phyloP scores from a whole-genome alignment of 176 grass and related monocot genomes.

The Phoenix dactylifera region DNA sequence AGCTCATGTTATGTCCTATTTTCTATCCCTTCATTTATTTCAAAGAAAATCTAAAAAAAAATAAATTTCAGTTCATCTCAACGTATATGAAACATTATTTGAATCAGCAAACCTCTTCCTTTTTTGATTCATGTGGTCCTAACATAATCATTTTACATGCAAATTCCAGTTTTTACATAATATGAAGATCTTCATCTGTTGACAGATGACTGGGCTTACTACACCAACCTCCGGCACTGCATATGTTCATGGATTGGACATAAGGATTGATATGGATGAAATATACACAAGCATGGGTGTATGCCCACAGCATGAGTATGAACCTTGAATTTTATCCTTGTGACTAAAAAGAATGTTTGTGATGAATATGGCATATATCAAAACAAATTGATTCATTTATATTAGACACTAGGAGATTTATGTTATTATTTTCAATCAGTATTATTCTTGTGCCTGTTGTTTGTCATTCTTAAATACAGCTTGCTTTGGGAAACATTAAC shows the following conservation, averaged over 20 bases:
- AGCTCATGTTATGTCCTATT: no score
- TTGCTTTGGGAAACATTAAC: conserved; percentile 97
- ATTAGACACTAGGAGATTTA: no score
- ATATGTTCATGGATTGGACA: conserved; percentile 81
- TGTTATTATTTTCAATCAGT: no score
- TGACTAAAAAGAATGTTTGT: no score
- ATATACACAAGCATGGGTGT: conserved; percentile 95
- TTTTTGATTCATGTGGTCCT: not conserved
- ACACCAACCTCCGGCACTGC: conserved; percentile 66
- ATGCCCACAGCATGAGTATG: conserved; percentile 91
- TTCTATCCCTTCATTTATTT: no score
- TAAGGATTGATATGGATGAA: conserved; percentile 51
- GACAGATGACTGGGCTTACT: conserved; percentile 85
- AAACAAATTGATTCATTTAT: no score
- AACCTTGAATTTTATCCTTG: not conserved
- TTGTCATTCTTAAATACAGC: conserved; percentile 31
- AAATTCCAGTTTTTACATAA: no score
- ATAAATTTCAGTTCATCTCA: no score
- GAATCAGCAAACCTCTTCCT: no score
- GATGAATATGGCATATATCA: no score
- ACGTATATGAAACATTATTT: no score
- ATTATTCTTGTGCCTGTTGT: not conserved
- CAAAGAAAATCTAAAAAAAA: no score
- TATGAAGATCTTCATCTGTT: not conserved
- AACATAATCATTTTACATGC: not conserved